Evolutionary conservation across 495 filamentous ascomycete genomes (phyloP).

Genomic region (Poronia punctata): DNA sequence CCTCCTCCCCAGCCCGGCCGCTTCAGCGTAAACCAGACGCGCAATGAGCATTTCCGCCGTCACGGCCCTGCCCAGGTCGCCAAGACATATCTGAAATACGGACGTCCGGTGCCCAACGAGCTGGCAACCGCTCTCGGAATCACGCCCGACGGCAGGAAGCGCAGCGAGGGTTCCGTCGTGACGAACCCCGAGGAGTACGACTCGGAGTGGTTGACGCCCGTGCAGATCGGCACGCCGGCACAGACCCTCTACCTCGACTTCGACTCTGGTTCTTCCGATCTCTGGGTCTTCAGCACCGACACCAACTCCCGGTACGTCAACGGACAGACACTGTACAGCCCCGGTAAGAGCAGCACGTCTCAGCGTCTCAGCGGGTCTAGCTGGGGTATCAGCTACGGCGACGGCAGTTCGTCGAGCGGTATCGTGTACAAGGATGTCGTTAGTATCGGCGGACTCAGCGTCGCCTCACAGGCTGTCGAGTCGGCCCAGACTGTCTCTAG

Average conservation of each 20-base stretch:
- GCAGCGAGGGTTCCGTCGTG: conserved; percentile 38
- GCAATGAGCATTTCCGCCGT: conserved; percentile 39
- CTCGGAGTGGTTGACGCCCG: conserved; percentile 59
- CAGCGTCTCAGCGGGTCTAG: conserved; percentile 45
- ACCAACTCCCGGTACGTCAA: conserved; percentile 16
- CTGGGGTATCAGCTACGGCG: conserved; percentile 68
- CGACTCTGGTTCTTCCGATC: conserved; percentile 71
- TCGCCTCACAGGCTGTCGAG: conserved; percentile 61
- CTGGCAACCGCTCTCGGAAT: conserved; percentile 30
- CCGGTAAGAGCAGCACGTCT: conserved; percentile 36
- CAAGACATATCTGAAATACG: conserved; percentile 54
- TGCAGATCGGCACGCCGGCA: conserved; percentile 51
- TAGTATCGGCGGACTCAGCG: conserved; percentile 56
- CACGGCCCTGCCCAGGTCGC: conserved; percentile 46
- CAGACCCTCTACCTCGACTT: conserved; percentile 61
- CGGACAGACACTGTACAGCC: conserved; percentile 57
- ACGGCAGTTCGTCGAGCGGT: conserved; percentile 60
- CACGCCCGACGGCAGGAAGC: conserved; percentile 22
- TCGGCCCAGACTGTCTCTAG: conserved; percentile 54
- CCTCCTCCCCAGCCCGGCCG: conserved; percentile 10
- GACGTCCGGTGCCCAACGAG: conserved; percentile 30
- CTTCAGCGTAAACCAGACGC: conserved; percentile 48
- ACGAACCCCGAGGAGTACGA: conserved; percentile 54
- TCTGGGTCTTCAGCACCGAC: conserved; percentile 47
- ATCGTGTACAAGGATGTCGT: conserved; percentile 66